phyloP scores from a whole-genome alignment of 768 basidiomycete genomes.

The Russula ochroleuca region DNA sequence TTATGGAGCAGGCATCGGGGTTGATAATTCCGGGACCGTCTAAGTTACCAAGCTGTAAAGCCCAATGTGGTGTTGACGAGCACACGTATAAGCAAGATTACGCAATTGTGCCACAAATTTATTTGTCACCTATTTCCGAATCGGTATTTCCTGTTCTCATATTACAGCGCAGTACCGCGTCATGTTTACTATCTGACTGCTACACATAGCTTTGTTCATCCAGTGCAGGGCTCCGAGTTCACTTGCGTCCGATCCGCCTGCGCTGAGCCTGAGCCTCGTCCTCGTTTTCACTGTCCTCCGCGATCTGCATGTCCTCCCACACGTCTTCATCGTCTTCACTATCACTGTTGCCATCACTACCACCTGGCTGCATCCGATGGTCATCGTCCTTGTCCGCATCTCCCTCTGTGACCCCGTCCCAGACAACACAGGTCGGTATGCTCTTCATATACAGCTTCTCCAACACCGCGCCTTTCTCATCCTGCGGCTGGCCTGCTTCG shows the following conservation, averaged over 20 bases:
- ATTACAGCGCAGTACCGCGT: too few relatives aligned
- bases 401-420: slow-evolving; percentile 44
- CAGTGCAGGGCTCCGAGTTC: neutral
- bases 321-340: slow-evolving; percentile 40
- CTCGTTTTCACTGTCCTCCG: slow-evolving; percentile 38
- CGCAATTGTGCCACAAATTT: too few relatives aligned
- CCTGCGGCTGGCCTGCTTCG: slow-evolving; percentile 46
- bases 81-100: too few relatives aligned
- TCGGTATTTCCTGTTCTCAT: too few relatives aligned
- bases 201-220: too few relatives aligned
- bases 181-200: too few relatives aligned
- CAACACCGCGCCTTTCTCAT: slow-evolving; percentile 55
- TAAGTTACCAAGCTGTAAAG: too few relatives aligned
- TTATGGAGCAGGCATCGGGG: neutral
- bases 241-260: slow-evolving; percentile 29
- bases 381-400: neutral
- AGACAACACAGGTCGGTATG: slow-evolving; percentile 57
- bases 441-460: slow-evolving; percentile 62
- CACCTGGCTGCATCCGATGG: slow-evolving; percentile 31
- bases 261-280: slow-evolving; percentile 29
- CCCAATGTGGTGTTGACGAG: too few relatives aligned
- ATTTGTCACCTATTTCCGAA: too few relatives aligned
- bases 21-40: too few relatives aligned
- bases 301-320: slow-evolving; percentile 63
- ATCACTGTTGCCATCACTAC: slow-evolving; percentile 37